These are phyloP conservation scores for Byssothecium circinans DNA, from an alignment of 2,329 filamentous ascomycete species.

Conservation along the genomic window DNA sequence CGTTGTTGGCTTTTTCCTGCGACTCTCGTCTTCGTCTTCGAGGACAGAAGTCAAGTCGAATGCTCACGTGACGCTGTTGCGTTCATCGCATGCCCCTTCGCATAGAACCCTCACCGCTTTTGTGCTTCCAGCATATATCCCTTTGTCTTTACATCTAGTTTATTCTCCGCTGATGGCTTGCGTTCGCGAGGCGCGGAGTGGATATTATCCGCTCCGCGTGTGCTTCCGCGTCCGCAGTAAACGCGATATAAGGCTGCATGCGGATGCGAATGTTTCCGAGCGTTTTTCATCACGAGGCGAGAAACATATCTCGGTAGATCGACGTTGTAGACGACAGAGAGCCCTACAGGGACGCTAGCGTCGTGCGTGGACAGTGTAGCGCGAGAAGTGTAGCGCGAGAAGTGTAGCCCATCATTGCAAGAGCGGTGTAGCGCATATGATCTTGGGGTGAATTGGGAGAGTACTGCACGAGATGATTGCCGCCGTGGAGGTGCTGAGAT, in stretches of 20 bases:
- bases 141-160: not conserved
- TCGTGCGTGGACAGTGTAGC: not conserved
- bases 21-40: not conserved
- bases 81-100: too few species aligned
- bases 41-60: too few species aligned
- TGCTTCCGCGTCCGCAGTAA: conserved; percentile 14
- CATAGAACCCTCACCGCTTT: not conserved
- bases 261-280: conserved; percentile 19
- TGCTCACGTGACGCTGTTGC: too few species aligned
- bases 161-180: not conserved
- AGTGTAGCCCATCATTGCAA: not conserved
- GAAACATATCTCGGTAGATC: not conserved
- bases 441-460: not conserved
- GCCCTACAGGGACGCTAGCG: not conserved
- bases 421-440: not conserved
- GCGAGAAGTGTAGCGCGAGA: not conserved
- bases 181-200: not conserved
- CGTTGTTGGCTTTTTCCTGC: conserved; percentile 1
- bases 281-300: conserved; percentile 7
- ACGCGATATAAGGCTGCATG: conserved; percentile 9
- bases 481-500: too few species aligned
- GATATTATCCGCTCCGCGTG: conserved; percentile 8
- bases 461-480: too few species aligned
- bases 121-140: not conserved
- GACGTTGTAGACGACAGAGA: not conserved